Conservation (phyloP, 2,329 filamentous ascomycete species). For the Domatiomyces globalis region DNA sequence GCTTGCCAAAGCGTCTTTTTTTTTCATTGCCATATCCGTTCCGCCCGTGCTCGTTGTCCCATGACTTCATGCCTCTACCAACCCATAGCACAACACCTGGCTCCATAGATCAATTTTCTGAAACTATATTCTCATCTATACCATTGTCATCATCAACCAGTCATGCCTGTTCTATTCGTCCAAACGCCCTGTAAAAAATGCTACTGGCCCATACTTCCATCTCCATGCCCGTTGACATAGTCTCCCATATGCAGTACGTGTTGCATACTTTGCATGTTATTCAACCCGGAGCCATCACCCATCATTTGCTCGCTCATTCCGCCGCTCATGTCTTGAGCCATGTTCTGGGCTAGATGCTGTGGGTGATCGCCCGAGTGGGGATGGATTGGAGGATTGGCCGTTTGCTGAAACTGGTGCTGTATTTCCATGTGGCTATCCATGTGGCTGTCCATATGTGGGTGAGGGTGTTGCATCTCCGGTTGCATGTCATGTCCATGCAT, state of each 20-base stretch:
- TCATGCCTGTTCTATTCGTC: background rate
- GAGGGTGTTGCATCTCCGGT: background rate
- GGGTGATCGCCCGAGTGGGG: constrained; percentile 1
- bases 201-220: background rate
- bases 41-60: no score
- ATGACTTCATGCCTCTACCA: no score
- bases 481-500: constrained; percentile 1
- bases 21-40: no score
- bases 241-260: constrained; percentile 17
- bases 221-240: constrained; percentile 10
- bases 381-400: constrained; percentile 4
- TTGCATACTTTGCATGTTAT: constrained; percentile 18
- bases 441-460: constrained; percentile 1
- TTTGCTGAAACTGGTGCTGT: constrained; percentile 1
- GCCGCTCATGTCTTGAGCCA: constrained; percentile 9
- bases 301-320: constrained; percentile 15
- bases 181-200: background rate
- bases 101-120: background rate
- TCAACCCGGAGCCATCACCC: constrained; percentile 16
- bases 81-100: background rate
- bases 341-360: constrained; percentile 12
- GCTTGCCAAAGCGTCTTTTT: no score
- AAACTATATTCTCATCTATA: no score
- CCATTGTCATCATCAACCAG: background rate
- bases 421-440: constrained; percentile 1